Base-by-base conservation (phyloP, 1,284 basidiomycete species). In the Cutaneotrichosporon spelunceum region DNA sequence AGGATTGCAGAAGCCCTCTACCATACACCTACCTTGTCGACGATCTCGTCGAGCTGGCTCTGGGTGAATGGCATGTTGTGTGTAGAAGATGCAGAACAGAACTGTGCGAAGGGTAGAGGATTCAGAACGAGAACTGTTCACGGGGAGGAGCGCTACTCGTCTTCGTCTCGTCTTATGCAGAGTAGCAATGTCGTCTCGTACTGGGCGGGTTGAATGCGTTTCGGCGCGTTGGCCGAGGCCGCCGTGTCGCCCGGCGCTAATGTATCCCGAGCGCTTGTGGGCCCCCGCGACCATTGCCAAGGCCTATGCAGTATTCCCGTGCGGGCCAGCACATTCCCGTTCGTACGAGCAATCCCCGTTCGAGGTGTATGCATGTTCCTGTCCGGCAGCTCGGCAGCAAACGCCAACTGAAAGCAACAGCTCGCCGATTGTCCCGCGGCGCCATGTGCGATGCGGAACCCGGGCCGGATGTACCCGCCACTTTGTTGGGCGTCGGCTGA, bases 1-100 rank as follows among this genome's bases (percentile, higher is more conserved):
- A 23, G 30, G 30, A 33, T 33, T 11, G n/a, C n/a, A n/a, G n/a
- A n/a, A n/a, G n/a, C n/a, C 29, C 53, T n/a, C 34, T 24, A 44
- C 53, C n/a, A n/a, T 23, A 7, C 21, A 30, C 66, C 53, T 49
- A 68, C 66, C 54, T 62, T 57, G 42, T 29, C 27, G 44, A 66
- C 65, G 52, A 66, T 63, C 14, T 65, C 61, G 53, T 66, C 58
- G 14, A 68, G 63, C 57, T 66, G 60, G 47, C 57, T 52, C 55
- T 62, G 48, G 8, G 65, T 64, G 50, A 66, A 67, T 4, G 62
- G 57, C 66, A 67, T 67, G 55, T n/a, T n/a, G n/a, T n/a, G n/a
- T n/a, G n/a, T n/a, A n/a, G n/a, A n/a, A n/a, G n/a, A 11, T 47
- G 24, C 23, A 3, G 16, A 49, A 19, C 10, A 13, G 45, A 24